These are phyloP conservation scores for Penicillium janthinellum DNA, from an alignment of 2,329 filamentous ascomycete species.

Conservation along the genomic window DNA sequence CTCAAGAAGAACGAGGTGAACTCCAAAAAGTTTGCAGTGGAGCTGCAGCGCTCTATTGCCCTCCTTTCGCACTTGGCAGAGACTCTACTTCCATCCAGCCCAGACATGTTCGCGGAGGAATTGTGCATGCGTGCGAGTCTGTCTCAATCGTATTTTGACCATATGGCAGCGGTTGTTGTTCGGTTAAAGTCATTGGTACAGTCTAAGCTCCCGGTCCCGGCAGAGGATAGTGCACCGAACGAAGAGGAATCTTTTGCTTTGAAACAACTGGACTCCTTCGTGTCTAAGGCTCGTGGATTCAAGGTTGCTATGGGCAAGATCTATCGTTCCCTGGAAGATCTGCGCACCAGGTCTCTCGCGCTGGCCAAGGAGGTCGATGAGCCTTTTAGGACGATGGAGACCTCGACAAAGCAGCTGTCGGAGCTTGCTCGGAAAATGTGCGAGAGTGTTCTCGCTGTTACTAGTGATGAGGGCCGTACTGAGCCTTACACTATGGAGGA, in stretches of 20 bases:
- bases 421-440: slow-evolving; percentile 69
- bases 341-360: slow-evolving; percentile 73
- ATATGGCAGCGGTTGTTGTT: slow-evolving; percentile 67
- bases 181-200: slow-evolving; percentile 68
- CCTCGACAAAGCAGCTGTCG: slow-evolving; percentile 65
- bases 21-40: slow-evolving; percentile 76
- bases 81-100: slow-evolving; percentile 70
- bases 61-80: slow-evolving; percentile 85
- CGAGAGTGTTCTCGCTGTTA: slow-evolving; percentile 63
- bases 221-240: slow-evolving; percentile 58
- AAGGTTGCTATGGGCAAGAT: slow-evolving; percentile 84
- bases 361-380: slow-evolving; percentile 67
- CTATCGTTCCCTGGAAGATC: slow-evolving; percentile 73
- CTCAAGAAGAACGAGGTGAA: slow-evolving; percentile 82
- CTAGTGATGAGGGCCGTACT: slow-evolving; percentile 71
- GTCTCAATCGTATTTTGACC: slow-evolving; percentile 81
- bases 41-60: slow-evolving; percentile 80
- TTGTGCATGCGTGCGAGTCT: slow-evolving; percentile 74
- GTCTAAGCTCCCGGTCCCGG: slow-evolving; percentile 58
- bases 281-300: slow-evolving; percentile 74
- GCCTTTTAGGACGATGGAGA: slow-evolving; percentile 70
- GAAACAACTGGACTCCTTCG: slow-evolving; percentile 69
- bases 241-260: slow-evolving; percentile 69
- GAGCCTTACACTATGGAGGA: slow-evolving; percentile 69
- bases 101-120: slow-evolving; percentile 76